phyloP scores from a whole-genome alignment of 768 basidiomycete species.

The Leccinum ochraceum region DNA sequence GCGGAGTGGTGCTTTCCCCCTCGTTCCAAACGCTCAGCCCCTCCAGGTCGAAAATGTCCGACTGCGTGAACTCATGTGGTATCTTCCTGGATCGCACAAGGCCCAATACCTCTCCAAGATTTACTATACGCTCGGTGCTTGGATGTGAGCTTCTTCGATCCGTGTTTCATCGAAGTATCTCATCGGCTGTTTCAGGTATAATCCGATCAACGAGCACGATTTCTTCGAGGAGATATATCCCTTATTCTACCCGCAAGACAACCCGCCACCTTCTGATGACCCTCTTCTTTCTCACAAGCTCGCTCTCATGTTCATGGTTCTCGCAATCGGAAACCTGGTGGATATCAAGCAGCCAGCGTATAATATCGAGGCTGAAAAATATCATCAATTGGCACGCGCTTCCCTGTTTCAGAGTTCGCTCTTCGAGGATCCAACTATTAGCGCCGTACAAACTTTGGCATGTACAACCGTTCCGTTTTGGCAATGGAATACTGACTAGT shows the following conservation, averaged over 20 bases:
- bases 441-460: slow-evolving; percentile 67
- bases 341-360: slow-evolving; percentile 56
- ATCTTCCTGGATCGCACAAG: slow-evolving; percentile 61
- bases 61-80: slow-evolving; percentile 63
- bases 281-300: slow-evolving; percentile 59
- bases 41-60: slow-evolving; percentile 45
- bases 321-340: slow-evolving; percentile 67
- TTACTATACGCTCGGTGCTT: slow-evolving; percentile 65
- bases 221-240: slow-evolving; percentile 62
- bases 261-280: slow-evolving; percentile 48
- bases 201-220: slow-evolving; percentile 59
- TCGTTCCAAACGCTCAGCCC: slow-evolving; percentile 44
- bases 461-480: slow-evolving; percentile 23
- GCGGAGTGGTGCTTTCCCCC: slow-evolving; percentile 66
- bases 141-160: slow-evolving; percentile 54
- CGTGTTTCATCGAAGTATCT: slow-evolving; percentile 3
- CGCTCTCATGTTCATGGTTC: slow-evolving; percentile 63
- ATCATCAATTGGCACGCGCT: slow-evolving; percentile 65
- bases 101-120: slow-evolving; percentile 62
- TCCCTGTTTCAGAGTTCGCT: slow-evolving; percentile 63
- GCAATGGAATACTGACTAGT: slow-evolving; percentile 33
- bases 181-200: slow-evolving; percentile 49
- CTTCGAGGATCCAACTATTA: slow-evolving; percentile 68
- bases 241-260: slow-evolving; percentile 54
- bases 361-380: slow-evolving; percentile 68